Conservation (phyloP, 768 basidiomycete genomes). For the Gyrodon lividus region DNA sequence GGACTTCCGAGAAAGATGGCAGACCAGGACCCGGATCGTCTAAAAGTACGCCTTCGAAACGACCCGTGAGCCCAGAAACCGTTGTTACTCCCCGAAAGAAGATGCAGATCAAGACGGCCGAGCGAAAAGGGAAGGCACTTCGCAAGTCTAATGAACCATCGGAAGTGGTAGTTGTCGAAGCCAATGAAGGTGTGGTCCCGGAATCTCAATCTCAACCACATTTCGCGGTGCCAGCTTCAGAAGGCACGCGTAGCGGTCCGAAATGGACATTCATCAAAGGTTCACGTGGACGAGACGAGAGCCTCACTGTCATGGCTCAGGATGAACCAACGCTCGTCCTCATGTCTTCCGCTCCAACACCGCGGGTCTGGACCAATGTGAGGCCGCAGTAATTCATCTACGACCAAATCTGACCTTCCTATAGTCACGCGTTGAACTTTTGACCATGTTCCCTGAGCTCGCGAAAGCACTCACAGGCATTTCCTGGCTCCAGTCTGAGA, state of each 20-base stretch:
- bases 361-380: slow-evolving; percentile 31
- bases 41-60: slow-evolving; percentile 9
- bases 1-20: not conserved
- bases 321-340: not conserved
- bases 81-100: slow-evolving; percentile 12
- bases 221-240: not conserved
- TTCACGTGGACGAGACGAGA: not conserved
- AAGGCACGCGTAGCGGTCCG: not conserved
- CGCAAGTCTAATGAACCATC: not conserved
- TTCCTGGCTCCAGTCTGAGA: slow-evolving; percentile 28
- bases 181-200: not conserved
- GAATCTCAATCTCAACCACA: not conserved
- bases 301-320: no score
- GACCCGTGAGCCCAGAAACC: slow-evolving; percentile 13
- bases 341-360: slow-evolving; percentile 3
- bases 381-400: slow-evolving; percentile 8
- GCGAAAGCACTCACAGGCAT: slow-evolving; percentile 17
- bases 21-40: not conserved
- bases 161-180: not conserved
- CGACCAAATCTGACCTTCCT: not conserved
- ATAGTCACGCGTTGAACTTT: slow-evolving; percentile 23
- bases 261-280: slow-evolving; percentile 22
- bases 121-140: slow-evolving; percentile 1
- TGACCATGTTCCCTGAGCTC: slow-evolving; percentile 25
- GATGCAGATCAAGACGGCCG: not conserved